Conservation (phyloP, 73 alveolate species). For the Paramecium biaurelia region DNA sequence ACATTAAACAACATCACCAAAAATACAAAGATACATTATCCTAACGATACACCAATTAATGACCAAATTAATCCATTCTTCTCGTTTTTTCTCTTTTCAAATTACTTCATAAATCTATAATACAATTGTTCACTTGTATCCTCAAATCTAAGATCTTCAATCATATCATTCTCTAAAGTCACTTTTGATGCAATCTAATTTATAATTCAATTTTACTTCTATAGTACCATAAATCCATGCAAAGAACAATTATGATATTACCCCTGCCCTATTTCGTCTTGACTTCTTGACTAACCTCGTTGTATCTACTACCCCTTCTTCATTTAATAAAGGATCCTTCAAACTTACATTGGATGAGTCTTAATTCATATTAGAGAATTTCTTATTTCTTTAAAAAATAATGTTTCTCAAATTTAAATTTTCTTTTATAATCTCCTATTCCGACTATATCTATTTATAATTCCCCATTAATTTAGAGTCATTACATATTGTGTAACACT, state of each 20-base stretch:
- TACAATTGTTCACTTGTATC: background rate
- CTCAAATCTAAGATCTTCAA: background rate
- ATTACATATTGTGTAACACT: background rate
- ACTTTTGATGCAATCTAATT: background rate
- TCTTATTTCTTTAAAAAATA: background rate
- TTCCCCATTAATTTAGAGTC: background rate
- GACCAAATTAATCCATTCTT: constrained; percentile 9
- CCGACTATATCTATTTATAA: background rate
- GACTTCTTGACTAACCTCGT: background rate
- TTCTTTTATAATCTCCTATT: background rate
- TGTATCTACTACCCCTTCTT: background rate
- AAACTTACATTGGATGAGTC: background rate
- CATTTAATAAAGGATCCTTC: background rate
- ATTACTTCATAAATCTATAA: background rate
- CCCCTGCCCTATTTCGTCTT: background rate
- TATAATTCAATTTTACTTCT: background rate
- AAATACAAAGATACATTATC: background rate
- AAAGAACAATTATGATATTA: background rate
- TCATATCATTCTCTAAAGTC: constrained; percentile 19
- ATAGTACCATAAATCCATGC: background rate
- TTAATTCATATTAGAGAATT: background rate
- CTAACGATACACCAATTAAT: background rate
- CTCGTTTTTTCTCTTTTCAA: background rate
- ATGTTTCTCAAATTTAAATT: background rate
- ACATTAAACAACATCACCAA: background rate